phyloP scores from a whole-genome alignment of 2,329 filamentous ascomycete genomes.

The Reticulascus tulasneorum region DNA sequence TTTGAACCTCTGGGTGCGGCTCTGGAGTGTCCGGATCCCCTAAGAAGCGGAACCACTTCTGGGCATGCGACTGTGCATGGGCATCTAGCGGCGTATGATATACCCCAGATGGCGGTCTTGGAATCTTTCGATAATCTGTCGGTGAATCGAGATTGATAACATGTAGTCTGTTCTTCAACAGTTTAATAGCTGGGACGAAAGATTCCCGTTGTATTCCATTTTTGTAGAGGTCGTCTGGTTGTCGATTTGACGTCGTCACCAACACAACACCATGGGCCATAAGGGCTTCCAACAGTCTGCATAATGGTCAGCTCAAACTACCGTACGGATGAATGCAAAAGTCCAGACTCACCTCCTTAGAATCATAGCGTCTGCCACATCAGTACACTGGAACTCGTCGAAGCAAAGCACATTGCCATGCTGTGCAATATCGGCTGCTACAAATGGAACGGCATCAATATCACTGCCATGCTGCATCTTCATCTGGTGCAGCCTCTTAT shows the following conservation, averaged over 20 bases:
- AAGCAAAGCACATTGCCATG: constrained; percentile 87
- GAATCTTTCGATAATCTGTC: constrained; percentile 97
- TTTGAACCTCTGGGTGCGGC: constrained; percentile 74
- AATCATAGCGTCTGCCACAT: constrained; percentile 99
- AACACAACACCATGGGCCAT: constrained; percentile 98
- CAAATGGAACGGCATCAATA: constrained; percentile 84
- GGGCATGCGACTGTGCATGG: constrained; percentile 73
- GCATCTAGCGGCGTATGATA: constrained; percentile 86
- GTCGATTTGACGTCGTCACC: constrained; percentile 94
- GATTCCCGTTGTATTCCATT: constrained; percentile 96
- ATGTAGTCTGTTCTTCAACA: constrained; percentile 77
- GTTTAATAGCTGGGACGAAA: constrained; percentile 91
- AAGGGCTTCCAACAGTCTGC: constrained; percentile 74
- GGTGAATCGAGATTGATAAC: constrained; percentile 93
- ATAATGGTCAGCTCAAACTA: neutral
- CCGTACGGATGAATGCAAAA: too few relatives aligned
- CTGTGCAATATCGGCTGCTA: constrained; percentile 91
- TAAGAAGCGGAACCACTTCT: constrained; percentile 94
- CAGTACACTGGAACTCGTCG: constrained; percentile 98
- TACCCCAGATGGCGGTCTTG: constrained; percentile 85
- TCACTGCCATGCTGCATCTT: constrained; percentile 88
- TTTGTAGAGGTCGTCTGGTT: constrained; percentile 93
- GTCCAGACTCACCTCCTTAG: constrained; percentile 57
- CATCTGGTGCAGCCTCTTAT: constrained; percentile 83
- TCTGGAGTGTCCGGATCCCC: constrained; percentile 74